Percentiles rank a stretch among this genome's conserved stretches.
phyloP scores from a whole-genome alignment of 805 yeast species.

The Barnettozyma wickerhamii region DNA sequence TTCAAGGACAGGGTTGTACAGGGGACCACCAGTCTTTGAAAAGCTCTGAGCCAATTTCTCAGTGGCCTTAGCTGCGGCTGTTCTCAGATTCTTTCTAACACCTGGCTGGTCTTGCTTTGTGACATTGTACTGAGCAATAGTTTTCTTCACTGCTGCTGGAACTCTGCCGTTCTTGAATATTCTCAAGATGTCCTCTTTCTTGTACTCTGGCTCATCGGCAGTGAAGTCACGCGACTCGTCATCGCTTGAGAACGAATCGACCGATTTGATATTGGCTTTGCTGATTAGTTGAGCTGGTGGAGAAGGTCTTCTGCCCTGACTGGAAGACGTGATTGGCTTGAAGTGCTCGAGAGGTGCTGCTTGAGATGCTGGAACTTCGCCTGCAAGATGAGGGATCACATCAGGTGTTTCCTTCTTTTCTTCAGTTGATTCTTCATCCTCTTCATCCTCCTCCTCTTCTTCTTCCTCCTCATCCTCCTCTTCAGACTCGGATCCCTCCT shows the following conservation, averaged over 20 bases:
- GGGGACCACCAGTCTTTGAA: neutral
- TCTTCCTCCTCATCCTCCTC: conserved; percentile 1
- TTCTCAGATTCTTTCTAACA: conserved; percentile 4
- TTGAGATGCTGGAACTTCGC: neutral
- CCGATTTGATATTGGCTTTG: conserved; percentile 10
- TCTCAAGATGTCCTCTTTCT: conserved; percentile 18
- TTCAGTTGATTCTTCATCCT: conserved; percentile 1
- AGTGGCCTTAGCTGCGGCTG: conserved; percentile 12
- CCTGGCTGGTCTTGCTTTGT: neutral
- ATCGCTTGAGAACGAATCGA: conserved; percentile 19
- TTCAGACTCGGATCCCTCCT: neutral
- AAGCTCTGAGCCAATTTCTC: conserved; percentile 3
- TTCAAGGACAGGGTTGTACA: neutral
- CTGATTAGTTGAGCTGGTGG: conserved; percentile 3
- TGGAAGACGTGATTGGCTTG: neutral
- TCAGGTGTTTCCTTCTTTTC: neutral
- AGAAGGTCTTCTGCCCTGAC: conserved; percentile 1
- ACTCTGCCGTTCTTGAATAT: conserved; percentile 15
- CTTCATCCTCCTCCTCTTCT: conserved; percentile 2
- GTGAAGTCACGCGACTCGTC: conserved; percentile 21
- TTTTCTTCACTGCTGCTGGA: conserved; percentile 12
- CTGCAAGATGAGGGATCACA: neutral
- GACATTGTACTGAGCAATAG: conserved; percentile 4
- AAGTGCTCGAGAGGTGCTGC: neutral
- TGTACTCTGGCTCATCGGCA: conserved; percentile 14